Evolutionary conservation across 2,329 filamentous ascomycete species (phyloP), one percentile per base, ranked within the genome.

Genomic region (Trichoderma asperellum): DNA sequence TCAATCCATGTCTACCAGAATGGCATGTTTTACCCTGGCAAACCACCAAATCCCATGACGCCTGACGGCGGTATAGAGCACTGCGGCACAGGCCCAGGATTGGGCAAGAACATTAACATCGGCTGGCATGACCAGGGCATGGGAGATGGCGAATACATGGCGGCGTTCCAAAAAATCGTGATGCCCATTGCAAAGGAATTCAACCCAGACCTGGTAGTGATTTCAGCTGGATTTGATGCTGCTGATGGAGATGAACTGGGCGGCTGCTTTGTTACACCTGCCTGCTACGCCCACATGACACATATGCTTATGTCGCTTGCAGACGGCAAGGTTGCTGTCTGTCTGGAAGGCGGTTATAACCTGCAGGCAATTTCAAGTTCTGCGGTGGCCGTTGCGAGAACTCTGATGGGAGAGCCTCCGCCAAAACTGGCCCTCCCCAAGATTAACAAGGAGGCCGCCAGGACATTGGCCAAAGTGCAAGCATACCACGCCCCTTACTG

Each of bases 281-380:
- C 89, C 5, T 97, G 96, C 77, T 99, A 98, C 77, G 93, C 94
- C 16, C 95, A 99, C 77, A 98, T 99, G 96, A 98, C 96, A 18
- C 94, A 97, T 77, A 97, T 98, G 95, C 87, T 99, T 59, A 98
- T 97, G 94, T 94, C 93, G 2, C 85, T 99, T 24, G 95, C 96
- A 0, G 86, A 90, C 56, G 96, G 96, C 34, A 97, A 94, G 77
- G 86, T 99, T 16, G 92, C 93, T 2, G 95, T 97, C 10, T 97
- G 94, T 77, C 85, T 99, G 2, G 96, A 99, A 81, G 96, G 96
- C 27, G 96, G 96, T 10, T 99, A 99, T 80, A 98, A 98, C 75
- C 88, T 99, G 29, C 85, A 89, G 59, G 96, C 96, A 0, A 99
- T 99, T 70, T 97, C 96, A 0, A 90, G 92, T 69, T 98, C 96